Percentiles rank a stretch among this genome's conserved stretches.
phyloP scores from a whole-genome alignment of 371 early-diverging fungal genomes.

The Umbelopsis sp. region DNA sequence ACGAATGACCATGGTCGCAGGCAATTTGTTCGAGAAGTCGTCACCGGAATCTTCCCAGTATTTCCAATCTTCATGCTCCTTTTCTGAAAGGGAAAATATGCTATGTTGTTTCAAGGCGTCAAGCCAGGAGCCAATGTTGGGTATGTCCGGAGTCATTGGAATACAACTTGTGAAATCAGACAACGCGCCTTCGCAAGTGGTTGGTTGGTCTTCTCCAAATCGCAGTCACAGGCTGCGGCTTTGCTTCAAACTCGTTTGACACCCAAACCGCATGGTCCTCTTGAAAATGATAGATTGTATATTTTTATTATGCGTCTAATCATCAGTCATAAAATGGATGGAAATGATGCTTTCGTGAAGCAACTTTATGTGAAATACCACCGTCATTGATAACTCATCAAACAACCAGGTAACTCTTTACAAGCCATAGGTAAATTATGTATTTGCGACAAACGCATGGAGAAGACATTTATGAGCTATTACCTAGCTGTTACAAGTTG shows the following conservation, averaged over 20 bases:
- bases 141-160: slow-evolving; percentile 7
- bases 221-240: not conserved
- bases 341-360: no score
- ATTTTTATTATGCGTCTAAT: no score
- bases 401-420: no score
- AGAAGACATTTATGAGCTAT: no score
- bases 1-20: slow-evolving; percentile 28
- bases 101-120: slow-evolving; percentile 18
- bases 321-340: not conserved
- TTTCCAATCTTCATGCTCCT: not conserved
- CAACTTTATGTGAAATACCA: no score
- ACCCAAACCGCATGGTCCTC: not conserved
- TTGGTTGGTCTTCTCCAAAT: not conserved
- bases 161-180: not conserved
- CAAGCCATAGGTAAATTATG: no score
- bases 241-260: no score
- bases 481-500: no score
- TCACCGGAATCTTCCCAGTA: not conserved
- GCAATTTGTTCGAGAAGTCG: slow-evolving; percentile 1
- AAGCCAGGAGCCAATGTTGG: slow-evolving; percentile 10
- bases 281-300: not conserved
- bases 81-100: slow-evolving; percentile 2
- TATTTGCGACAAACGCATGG: no score
- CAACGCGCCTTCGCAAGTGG: slow-evolving; percentile 6
- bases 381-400: no score